phyloP scores from a whole-genome alignment of 176 grass and related monocot species.

The Musa acuminata region DNA sequence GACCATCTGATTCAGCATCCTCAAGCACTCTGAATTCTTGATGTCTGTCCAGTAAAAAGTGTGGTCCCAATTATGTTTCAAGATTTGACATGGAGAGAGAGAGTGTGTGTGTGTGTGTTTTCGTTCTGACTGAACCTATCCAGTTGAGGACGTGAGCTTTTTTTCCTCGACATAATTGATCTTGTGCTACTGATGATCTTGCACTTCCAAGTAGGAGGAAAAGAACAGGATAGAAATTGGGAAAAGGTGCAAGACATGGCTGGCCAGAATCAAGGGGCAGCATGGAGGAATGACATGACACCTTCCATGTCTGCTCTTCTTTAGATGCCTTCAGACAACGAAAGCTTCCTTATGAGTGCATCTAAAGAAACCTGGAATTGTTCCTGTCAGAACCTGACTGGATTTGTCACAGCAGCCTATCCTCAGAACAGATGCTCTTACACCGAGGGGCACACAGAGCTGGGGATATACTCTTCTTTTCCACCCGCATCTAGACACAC shows the following conservation, averaged over 20 bases:
- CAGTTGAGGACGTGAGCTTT: background rate
- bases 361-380: background rate
- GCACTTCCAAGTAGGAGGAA: background rate
- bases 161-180: background rate
- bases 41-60: background rate
- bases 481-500: background rate
- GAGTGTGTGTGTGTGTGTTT: no score
- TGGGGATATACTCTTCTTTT: background rate
- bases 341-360: background rate
- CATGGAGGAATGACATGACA: background rate
- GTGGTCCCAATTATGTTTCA: background rate
- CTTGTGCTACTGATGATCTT: background rate
- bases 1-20: background rate
- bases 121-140: no score
- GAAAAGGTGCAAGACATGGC: background rate
- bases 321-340: background rate
- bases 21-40: background rate
- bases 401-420: background rate
- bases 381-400: background rate
- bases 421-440: background rate
- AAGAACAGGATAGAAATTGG: background rate
- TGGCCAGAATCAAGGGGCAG: conserved; percentile 7
- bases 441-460: background rate
- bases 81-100: background rate
- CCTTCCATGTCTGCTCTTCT: background rate